Conservation (phyloP, 306 rosid genomes). For the Erythrophleum fordii region DNA sequence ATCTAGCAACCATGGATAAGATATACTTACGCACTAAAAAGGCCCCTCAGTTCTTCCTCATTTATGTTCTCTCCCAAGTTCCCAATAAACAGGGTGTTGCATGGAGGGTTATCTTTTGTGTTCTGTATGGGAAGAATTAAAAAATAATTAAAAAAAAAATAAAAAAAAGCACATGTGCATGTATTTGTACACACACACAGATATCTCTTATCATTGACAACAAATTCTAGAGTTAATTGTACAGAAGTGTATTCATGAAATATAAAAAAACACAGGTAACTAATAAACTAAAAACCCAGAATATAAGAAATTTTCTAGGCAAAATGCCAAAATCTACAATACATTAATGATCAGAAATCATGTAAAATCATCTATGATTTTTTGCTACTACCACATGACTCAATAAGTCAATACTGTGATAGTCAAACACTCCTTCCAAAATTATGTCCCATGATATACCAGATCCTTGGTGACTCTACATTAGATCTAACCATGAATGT, state of each 20-base stretch:
- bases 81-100: slow-evolving; percentile 96
- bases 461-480: too few relatives aligned
- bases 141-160: neutral
- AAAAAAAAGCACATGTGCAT: neutral
- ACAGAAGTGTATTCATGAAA: neutral
- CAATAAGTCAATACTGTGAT: neutral
- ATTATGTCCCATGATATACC: too few relatives aligned
- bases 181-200: neutral
- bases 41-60: slow-evolving; percentile 94
- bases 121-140: slow-evolving; percentile 56
- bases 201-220: slow-evolving; percentile 25
- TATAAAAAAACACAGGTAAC: neutral
- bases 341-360: slow-evolving; percentile 4
- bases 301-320: neutral
- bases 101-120: slow-evolving; percentile 97
- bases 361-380: slow-evolving; percentile 10
- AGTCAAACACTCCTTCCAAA: neutral
- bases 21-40: slow-evolving; percentile 77
- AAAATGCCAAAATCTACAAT: slow-evolving; percentile 25
- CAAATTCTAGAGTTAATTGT: too few relatives aligned
- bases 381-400: neutral
- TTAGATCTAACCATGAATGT: neutral
- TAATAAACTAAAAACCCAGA: neutral
- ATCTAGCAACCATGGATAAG: slow-evolving; percentile 35
- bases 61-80: slow-evolving; percentile 94